These are phyloP conservation scores for Xylaria sp. DNA, from an alignment of 2,329 filamentous ascomycete genomes.

Conservation along the genomic window DNA sequence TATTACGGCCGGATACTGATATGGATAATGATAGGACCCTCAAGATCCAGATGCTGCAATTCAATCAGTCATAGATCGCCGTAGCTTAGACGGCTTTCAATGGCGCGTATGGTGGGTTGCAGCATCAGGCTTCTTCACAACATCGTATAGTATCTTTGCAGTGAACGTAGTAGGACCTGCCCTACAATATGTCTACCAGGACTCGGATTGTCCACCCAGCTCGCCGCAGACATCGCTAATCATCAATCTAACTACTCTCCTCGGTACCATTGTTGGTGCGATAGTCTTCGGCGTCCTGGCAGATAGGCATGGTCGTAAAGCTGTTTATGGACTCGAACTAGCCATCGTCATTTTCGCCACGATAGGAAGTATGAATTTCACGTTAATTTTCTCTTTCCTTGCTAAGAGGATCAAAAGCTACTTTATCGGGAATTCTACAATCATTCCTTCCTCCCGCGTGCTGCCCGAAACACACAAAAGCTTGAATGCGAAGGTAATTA, in stretches of 20 bases:
- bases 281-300: constrained; percentile 65
- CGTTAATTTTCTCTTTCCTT: not conserved
- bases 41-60: constrained; percentile 42
- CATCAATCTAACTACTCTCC: constrained; percentile 62
- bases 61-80: constrained; percentile 41
- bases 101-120: constrained; percentile 45
- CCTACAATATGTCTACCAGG: constrained; percentile 40
- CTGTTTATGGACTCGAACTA: constrained; percentile 67
- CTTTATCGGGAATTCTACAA: not conserved
- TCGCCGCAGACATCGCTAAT: constrained; percentile 21
- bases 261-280: constrained; percentile 64
- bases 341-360: constrained; percentile 67
- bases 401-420: not conserved
- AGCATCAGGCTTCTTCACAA: constrained; percentile 51
- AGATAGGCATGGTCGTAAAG: constrained; percentile 65
- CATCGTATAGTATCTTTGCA: constrained; percentile 52
- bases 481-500: not conserved
- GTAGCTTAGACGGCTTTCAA: constrained; percentile 42
- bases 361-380: constrained; percentile 53
- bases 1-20: not conserved
- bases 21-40: constrained; percentile 33
- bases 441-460: not conserved
- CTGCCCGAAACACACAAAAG: not conserved
- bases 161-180: constrained; percentile 42
- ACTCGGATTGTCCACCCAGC: constrained; percentile 24